These are phyloP conservation scores for Letharia lupina DNA, from an alignment of 495 filamentous ascomycete species.

Conservation along the genomic window DNA sequence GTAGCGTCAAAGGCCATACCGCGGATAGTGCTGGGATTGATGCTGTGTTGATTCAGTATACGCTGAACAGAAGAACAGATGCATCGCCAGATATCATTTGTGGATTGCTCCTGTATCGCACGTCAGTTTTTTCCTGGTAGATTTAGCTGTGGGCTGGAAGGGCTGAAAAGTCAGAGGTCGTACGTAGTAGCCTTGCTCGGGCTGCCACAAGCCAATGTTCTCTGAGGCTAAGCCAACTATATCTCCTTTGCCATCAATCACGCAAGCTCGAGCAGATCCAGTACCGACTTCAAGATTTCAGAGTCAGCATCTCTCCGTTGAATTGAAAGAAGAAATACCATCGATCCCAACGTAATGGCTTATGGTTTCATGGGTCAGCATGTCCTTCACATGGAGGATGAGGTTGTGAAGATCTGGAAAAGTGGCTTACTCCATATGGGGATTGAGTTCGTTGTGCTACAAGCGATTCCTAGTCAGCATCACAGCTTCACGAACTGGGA, in stretches of 20 bases:
- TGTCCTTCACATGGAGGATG: not conserved
- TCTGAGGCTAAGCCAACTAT: conserved; percentile 87
- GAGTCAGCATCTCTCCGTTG: conserved; percentile 26
- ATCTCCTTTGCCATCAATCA: conserved; percentile 82
- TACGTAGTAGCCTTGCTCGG: conserved; percentile 83
- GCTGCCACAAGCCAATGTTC: conserved; percentile 90
- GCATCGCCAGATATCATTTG: conserved; percentile 86
- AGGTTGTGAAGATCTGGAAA: conserved; percentile 51
- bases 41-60: conserved; percentile 67
- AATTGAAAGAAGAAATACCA: not conserved
- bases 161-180: conserved; percentile 12
- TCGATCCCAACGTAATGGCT: conserved; percentile 4
- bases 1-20: conserved; percentile 97
- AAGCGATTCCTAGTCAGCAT: not conserved
- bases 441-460: conserved; percentile 23
- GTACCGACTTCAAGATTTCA: conserved; percentile 83
- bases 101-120: conserved; percentile 79
- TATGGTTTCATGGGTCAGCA: not conserved
- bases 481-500: not conserved
- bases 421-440: conserved; percentile 36
- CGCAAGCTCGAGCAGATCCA: conserved; percentile 86
- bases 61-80: conserved; percentile 76
- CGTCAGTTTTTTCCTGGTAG: conserved; percentile 21
- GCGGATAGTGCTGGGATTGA: conserved; percentile 61
- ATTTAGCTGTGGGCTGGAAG: conserved; percentile 7